Evolutionary conservation across 2,329 filamentous ascomycete genomes (phyloP).

Genomic region (Corniculantispora saksenae): DNA sequence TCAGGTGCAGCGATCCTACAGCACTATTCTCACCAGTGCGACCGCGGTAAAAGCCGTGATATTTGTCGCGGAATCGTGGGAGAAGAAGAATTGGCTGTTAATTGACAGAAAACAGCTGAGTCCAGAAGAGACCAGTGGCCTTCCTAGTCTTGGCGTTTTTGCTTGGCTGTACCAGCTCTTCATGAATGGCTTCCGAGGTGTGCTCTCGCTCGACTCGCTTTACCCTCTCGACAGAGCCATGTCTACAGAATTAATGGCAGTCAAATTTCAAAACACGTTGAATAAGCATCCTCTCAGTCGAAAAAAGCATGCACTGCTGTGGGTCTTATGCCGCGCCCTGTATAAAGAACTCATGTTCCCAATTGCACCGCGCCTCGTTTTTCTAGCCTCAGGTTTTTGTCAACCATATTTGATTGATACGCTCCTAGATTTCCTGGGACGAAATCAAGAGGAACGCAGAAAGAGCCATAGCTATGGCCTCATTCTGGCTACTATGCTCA

Average conservation of each 20-base stretch:
- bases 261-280: background rate
- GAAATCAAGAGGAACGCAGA: slow-evolving; percentile 1
- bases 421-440: slow-evolving; percentile 30
- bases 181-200: slow-evolving; percentile 31
- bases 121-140: slow-evolving; percentile 37
- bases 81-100: slow-evolving; percentile 3
- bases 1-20: background rate
- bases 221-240: background rate
- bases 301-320: background rate
- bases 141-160: slow-evolving; percentile 34
- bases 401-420: slow-evolving; percentile 38
- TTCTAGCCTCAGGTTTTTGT: slow-evolving; percentile 38
- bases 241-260: background rate
- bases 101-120: slow-evolving; percentile 26
- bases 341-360: slow-evolving; percentile 31
- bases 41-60: background rate
- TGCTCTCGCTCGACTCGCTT: background rate
- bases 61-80: background rate
- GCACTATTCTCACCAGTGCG: background rate
- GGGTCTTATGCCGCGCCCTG: slow-evolving; percentile 26
- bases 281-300: background rate
- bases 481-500: slow-evolving; percentile 34
- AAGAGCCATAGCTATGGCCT: slow-evolving; percentile 34
- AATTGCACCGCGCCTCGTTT: slow-evolving; percentile 32
- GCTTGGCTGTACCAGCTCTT: slow-evolving; percentile 40